Evolutionary conservation across 2,329 filamentous ascomycete genomes (phyloP), one percentile per base, ranked within the genome.

Genomic region (Stylonectria norvegica): DNA sequence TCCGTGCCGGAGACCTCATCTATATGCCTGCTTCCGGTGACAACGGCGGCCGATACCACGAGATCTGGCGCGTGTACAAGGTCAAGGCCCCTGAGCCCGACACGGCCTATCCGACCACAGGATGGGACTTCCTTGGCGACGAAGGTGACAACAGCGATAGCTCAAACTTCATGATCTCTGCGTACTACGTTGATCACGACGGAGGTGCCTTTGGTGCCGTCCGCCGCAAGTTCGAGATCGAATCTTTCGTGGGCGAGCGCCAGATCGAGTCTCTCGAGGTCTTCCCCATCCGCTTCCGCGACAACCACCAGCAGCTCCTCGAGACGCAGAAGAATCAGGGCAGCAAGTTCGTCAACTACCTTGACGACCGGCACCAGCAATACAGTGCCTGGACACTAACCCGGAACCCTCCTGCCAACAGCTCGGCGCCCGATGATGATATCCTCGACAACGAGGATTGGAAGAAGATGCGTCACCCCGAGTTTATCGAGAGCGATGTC

Each of bases 151-250:
- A 62, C 4, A 50, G 56, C 5, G 52, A 59, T 16, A 58, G 60
- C 37, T 52, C 52, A 15, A 56, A 49, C 15, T 68, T 68, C 43
- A 58, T 49, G 23, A 57, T 69, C 28, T 63, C 56, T 2, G 61
- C 63, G 7, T 70, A 70, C 43, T 68, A 69, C 47, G 64, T 71
- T 25, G 67, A 71, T 34, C 62, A 68, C 41, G 64, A 70, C 11
- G 68, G 68, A 1, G 59, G 52, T 10, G 46, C 52, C 7, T 69
- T 62, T 32, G 66, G 66, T 1, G 60, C 66, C 0, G 65, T 69
- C 12, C 60, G 57, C 5, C 61, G 63, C 37, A 58, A 53, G 23
- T 68, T 71, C 22, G 53, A 58, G 28, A 60, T 71, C 12, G 45
- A 61, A 25, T 53, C 55, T 0, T 71, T 66, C 35, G 50, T 56